These are phyloP conservation scores for Komagataella mondaviorum DNA, from an alignment of 805 yeast species.

Conservation along the genomic window DNA sequence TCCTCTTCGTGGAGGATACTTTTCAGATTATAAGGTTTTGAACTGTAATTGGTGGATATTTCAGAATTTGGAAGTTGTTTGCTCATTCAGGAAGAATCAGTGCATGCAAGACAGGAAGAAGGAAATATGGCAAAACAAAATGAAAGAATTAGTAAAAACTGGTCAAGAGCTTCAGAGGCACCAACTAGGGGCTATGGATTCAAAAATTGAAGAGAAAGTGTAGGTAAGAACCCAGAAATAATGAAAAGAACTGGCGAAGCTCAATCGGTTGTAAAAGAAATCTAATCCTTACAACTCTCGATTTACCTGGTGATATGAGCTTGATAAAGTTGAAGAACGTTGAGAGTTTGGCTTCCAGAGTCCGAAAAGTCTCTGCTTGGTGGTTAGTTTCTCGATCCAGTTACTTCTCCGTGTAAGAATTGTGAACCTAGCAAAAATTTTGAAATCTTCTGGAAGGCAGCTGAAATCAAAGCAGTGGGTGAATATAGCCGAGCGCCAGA, in stretches of 20 bases:
- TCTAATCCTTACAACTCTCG: neutral
- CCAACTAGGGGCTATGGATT: neutral
- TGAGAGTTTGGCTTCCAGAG: neutral
- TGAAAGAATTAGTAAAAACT: neutral
- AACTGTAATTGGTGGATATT: neutral
- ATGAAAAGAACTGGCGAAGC: neutral
- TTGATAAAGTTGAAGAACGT: neutral
- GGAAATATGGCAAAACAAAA: neutral
- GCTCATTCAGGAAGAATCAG: neutral
- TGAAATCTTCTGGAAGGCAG: neutral
- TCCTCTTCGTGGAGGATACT: neutral
- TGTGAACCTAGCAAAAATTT: neutral
- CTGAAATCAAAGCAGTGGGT: neutral
- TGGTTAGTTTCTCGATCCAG: neutral
- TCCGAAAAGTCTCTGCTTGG: neutral
- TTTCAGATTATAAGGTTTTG: neutral
- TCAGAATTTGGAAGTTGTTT: neutral
- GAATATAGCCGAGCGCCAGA: neutral
- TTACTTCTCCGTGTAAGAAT: neutral
- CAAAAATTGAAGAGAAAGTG: neutral
- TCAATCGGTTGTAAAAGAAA: neutral
- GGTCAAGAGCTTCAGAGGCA: neutral
- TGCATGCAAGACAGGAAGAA: neutral
- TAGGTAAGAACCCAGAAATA: neutral
- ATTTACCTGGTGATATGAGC: neutral